Evolutionary conservation across 108 stramenopile species (phyloP).

Genomic region (Cyclotella cryptica): DNA sequence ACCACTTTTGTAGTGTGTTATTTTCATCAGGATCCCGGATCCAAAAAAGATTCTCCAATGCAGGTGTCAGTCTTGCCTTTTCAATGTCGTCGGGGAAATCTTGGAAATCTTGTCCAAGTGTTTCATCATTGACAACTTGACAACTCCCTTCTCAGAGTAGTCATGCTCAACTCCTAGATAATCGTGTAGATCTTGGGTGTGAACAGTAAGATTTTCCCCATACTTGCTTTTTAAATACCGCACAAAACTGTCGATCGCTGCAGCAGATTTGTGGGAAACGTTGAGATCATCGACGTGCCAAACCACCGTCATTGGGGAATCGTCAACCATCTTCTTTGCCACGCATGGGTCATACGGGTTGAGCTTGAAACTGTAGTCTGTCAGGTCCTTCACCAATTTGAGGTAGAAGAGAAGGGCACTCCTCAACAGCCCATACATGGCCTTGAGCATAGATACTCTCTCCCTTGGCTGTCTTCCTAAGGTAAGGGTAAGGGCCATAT

Average conservation of each 20-base stretch:
- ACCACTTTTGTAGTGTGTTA: no score
- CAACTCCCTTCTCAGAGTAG: no score
- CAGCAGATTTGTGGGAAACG: slow-evolving; percentile 37
- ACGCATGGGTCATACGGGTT: slow-evolving; percentile 62
- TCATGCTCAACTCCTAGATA: slow-evolving; percentile 11
- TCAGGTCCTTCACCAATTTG: slow-evolving; percentile 1
- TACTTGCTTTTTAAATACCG: not conserved
- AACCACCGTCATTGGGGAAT: slow-evolving; percentile 31
- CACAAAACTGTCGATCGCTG: slow-evolving; percentile 5
- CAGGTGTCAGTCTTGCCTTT: no score
- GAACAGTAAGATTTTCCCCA: not conserved
- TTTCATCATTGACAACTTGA: no score
- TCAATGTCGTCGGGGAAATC: no score
- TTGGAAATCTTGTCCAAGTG: no score
- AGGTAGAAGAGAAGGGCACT: slow-evolving; percentile 2
- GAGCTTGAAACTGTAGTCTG: slow-evolving; percentile 40
- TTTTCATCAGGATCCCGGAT: no score
- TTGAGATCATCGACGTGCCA: slow-evolving; percentile 64
- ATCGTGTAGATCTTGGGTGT: not conserved
- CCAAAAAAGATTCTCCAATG: no score
- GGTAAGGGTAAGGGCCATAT: slow-evolving; percentile 8
- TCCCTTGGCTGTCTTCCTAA: not conserved
- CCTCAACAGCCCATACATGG: slow-evolving; percentile 27
- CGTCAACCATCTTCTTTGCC: not conserved
- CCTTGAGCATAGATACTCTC: slow-evolving; percentile 37